Base-by-base conservation (phyloP, 140 eudicot species). In the Oenanthe javanica region DNA sequence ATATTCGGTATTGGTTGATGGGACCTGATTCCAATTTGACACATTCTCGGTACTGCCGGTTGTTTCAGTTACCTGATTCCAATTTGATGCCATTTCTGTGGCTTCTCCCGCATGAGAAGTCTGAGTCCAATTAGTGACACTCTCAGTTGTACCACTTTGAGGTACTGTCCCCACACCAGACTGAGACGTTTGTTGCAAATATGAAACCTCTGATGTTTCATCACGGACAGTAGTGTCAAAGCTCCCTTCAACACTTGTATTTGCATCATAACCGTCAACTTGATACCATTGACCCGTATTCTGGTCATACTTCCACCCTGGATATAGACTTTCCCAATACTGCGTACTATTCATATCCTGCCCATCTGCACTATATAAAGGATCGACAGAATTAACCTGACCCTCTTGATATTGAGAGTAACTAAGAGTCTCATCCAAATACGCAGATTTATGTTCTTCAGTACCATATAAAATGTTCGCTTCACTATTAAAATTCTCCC, bases 281-380 rank as follows among this genome's bases (percentile, higher is more conserved):
- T 92, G 95, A 88, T 89, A 92, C 99, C 99, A 94, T 75, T 92
- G 97, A 51, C 92, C 97, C 12, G 97, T 86, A 81, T 67, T 82
- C 5, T 81, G 78, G 82, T 94, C 95, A 87, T 82, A 87, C 84
- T 87, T 94, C 99, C 99, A 94, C 43, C 99, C 99, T 18, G 99
- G 99, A 87, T 92, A 94, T n/a, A 82, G 93, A 87, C 84, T 88
- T 74, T 94, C 99, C 95, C 91, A 92, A 71, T 90, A 89, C 84
- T 89, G 83, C 75, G 46, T 83, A 42, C 88, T 89, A 84, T 80
- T 83, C 61, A 79, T 19, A 87, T 90, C 93, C 82, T 82, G 89
- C 40, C 70, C 82, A 46, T 81, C 84, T 12, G 78, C 57, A 83
- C 82, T 82, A 82, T 91, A 91, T 52, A 85, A 85, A 14, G 84